Evolutionary conservation across 495 filamentous ascomycete genomes (phyloP).

Genomic region (Cudoniella acicularis): DNA sequence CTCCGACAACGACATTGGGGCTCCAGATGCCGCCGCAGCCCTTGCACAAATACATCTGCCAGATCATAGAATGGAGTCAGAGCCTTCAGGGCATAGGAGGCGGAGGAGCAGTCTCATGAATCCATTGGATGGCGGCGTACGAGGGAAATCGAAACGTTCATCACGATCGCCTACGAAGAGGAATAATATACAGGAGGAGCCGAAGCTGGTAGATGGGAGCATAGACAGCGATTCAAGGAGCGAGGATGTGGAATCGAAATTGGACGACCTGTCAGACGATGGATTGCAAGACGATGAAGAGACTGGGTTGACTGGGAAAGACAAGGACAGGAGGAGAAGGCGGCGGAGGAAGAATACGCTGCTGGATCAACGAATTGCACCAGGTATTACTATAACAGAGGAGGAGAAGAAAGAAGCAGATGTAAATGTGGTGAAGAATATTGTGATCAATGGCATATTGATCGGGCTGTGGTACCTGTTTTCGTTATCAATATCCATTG

Average conservation of each 20-base stretch:
- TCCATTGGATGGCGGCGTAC: background rate
- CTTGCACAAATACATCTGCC: conserved; percentile 9
- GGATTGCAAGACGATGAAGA: conserved; percentile 86
- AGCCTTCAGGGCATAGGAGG: conserved; percentile 22
- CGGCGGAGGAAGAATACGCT: conserved; percentile 63
- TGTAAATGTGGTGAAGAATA: conserved; percentile 60
- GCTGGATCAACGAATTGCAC: conserved; percentile 70
- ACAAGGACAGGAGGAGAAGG: conserved; percentile 61
- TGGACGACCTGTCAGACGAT: conserved; percentile 54
- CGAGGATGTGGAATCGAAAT: conserved; percentile 50
- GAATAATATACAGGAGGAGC: conserved; percentile 16
- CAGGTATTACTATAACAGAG: conserved; percentile 45
- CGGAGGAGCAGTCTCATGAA: conserved; percentile 26
- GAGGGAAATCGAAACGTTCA: conserved; percentile 7
- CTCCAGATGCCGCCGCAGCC: conserved; percentile 21
- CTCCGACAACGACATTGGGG: conserved; percentile 15
- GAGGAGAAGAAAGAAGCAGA: conserved; percentile 69
- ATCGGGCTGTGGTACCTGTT: conserved; percentile 94
- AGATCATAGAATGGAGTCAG: conserved; percentile 18
- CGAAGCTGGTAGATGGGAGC: conserved; percentile 10
- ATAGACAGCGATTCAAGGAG: conserved; percentile 45
- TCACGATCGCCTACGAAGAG: conserved; percentile 9
- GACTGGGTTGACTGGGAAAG: conserved; percentile 72
- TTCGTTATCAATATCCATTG: conserved; percentile 90
- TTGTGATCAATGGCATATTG: conserved; percentile 67